Conservation (phyloP, 805 yeast species). For the Saccharomyces jurei region DNA sequence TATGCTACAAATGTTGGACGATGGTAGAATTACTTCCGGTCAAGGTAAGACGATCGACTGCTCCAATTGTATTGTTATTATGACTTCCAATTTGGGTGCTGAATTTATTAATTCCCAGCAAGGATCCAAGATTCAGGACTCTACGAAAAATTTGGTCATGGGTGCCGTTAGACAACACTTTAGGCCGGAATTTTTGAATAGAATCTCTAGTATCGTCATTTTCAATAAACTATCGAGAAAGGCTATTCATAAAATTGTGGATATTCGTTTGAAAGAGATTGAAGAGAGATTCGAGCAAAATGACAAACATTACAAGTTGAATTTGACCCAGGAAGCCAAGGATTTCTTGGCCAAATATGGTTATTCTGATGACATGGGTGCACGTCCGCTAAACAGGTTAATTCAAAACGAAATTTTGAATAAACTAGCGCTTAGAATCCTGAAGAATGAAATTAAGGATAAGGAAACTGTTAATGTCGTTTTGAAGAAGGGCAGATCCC, state of each 20-base stretch:
- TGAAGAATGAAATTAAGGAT: slow-evolving; percentile 80
- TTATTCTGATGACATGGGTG: slow-evolving; percentile 90
- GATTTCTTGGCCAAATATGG: slow-evolving; percentile 81
- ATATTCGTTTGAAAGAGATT: slow-evolving; percentile 74
- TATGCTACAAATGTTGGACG: slow-evolving; percentile 85
- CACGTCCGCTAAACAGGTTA: slow-evolving; percentile 88
- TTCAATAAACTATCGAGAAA: slow-evolving; percentile 88
- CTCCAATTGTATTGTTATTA: slow-evolving; percentile 82
- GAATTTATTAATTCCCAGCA: slow-evolving; percentile 69
- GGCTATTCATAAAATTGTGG: slow-evolving; percentile 88
- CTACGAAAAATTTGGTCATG: slow-evolving; percentile 75
- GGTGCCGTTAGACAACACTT: slow-evolving; percentile 77
- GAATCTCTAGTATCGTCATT: slow-evolving; percentile 87
- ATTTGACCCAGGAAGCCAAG: slow-evolving; percentile 67
- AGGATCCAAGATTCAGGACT: slow-evolving; percentile 53
- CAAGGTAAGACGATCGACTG: slow-evolving; percentile 92
- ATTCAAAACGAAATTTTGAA: slow-evolving; percentile 85
- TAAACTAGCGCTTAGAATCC: slow-evolving; percentile 77
- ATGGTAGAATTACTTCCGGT: slow-evolving; percentile 91
- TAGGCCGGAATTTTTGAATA: slow-evolving; percentile 94
- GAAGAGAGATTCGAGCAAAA: slow-evolving; percentile 77
- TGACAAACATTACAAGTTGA: slow-evolving; percentile 68
- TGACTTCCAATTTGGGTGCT: slow-evolving; percentile 97
- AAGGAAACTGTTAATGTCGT: slow-evolving; percentile 76
- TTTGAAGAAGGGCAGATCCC: slow-evolving; percentile 28